These are phyloP conservation scores for Dinochytrium kinnereticum DNA, from an alignment of 371 early-diverging fungal species.

Conservation along the genomic window DNA sequence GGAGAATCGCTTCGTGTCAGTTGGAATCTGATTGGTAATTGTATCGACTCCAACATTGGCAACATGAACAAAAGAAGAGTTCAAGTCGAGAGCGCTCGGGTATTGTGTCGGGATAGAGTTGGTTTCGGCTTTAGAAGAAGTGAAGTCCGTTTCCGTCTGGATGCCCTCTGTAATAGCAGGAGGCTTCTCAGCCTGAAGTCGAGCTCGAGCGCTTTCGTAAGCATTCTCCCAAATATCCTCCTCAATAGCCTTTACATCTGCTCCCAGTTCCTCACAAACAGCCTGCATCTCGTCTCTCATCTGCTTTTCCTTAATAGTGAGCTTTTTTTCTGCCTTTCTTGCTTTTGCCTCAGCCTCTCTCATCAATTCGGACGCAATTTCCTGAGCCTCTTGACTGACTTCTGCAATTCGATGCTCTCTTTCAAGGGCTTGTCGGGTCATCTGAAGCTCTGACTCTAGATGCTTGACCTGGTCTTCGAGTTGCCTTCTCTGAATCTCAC, in stretches of 20 bases:
- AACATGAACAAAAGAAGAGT: too few relatives aligned
- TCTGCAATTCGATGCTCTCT: constrained; percentile 4
- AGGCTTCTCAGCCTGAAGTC: neutral
- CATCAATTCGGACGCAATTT: neutral
- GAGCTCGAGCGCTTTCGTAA: neutral
- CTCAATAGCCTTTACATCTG: neutral
- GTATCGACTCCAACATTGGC: too few relatives aligned
- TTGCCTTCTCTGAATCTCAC: neutral
- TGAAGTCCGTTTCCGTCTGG: too few relatives aligned
- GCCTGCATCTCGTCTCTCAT: constrained; percentile 6
- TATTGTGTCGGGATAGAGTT: too few relatives aligned
- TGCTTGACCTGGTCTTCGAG: constrained; percentile 8
- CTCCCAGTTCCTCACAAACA: neutral
- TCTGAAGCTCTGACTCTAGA: constrained; percentile 25
- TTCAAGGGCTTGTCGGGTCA: constrained; percentile 1
- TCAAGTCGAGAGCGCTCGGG: too few relatives aligned
- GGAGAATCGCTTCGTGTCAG: too few relatives aligned
- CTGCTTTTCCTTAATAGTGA: constrained; percentile 5
- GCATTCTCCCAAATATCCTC: neutral
- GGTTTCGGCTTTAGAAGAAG: too few relatives aligned
- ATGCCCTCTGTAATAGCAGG: neutral
- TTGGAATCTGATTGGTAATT: too few relatives aligned
- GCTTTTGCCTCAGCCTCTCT: constrained; percentile 16
- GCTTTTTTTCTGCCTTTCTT: neutral
- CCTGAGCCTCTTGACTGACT: constrained; percentile 15